These are phyloP conservation scores for Phytopythium sindhum DNA, from an alignment of 352 stramenopile genomes.

Conservation along the genomic window DNA sequence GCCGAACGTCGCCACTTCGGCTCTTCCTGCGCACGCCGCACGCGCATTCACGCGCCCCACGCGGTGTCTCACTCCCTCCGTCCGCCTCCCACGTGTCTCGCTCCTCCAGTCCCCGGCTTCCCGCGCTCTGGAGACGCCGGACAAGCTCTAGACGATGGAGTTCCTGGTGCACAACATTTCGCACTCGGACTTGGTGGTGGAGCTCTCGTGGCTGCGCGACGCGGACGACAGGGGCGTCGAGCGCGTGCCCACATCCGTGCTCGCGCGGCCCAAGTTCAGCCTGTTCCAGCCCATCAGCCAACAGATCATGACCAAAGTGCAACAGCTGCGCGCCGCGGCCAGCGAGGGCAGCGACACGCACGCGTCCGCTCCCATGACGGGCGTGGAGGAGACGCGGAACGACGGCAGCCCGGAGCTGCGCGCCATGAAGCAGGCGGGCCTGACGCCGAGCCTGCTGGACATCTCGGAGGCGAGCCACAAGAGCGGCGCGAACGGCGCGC, in stretches of 20 bases:
- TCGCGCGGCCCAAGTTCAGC: conserved; percentile 87
- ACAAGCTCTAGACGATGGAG: conserved; percentile 56
- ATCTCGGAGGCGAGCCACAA: conserved; percentile 18
- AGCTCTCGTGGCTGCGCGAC: conserved; percentile 72
- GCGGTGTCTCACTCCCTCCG: not conserved
- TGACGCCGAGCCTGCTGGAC: conserved; percentile 64
- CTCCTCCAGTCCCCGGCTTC: not conserved
- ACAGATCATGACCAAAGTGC: conserved; percentile 64
- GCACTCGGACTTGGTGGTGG: conserved; percentile 94
- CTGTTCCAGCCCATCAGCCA: conserved; percentile 80
- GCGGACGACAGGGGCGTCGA: conserved; percentile 4
- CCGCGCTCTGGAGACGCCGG: not conserved
- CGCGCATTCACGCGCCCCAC: not conserved
- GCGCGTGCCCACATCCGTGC: conserved; percentile 42
- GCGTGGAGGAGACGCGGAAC: conserved; percentile 13
- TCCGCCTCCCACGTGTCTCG: not conserved
- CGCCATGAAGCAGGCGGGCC: conserved; percentile 37
- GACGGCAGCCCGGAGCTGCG: conserved; percentile 1
- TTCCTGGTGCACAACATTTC: conserved; percentile 97
- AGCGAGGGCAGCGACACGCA: not conserved
- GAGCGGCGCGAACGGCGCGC: not conserved
- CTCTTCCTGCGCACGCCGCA: not conserved
- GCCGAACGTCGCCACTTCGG: not conserved
- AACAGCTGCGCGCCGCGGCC: conserved; percentile 27
- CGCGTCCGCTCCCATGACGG: conserved; percentile 13